A percentile compares a stretch with the other conserved stretches of the same genome.
Evolutionary conservation across 164 flowering plant genomes (phyloP).

Genomic region (Tinospora cordifolia): DNA sequence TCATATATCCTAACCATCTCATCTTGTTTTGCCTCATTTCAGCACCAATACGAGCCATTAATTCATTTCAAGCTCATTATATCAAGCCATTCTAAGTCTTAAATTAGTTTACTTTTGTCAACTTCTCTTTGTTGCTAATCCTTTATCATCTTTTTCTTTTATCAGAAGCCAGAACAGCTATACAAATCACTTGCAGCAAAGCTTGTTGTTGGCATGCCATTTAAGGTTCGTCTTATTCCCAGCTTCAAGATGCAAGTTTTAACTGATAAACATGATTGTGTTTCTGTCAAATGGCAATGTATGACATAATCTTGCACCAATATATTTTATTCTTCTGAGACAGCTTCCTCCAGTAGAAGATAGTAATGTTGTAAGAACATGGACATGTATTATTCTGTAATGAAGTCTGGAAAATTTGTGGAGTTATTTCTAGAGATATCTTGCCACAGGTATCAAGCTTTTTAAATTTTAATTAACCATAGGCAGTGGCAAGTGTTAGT

Average conservation of each 20-base stretch:
- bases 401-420: background rate
- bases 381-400: background rate
- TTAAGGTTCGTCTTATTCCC: no score
- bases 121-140: background rate
- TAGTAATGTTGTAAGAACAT: slow-evolving; percentile 50
- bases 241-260: no score
- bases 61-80: no score
- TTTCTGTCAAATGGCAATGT: slow-evolving; percentile 7
- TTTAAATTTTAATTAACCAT: no score
- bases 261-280: no score
- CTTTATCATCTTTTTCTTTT: slow-evolving; percentile 9
- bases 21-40: background rate
- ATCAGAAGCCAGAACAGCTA: slow-evolving; percentile 75
- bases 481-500: no score
- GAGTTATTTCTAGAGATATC: background rate
- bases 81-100: no score
- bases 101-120: no score
- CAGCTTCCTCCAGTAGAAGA: slow-evolving; percentile 86
- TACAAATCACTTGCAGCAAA: slow-evolving; percentile 88
- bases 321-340: slow-evolving; percentile 75
- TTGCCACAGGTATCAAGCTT: no score
- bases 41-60: no score
- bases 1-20: background rate
- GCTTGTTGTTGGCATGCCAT: slow-evolving; percentile 97
- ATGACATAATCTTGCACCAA: slow-evolving; percentile 84